A percentile compares a stretch with the other conserved stretches of the same genome.
Evolutionary conservation across 1,284 basidiomycete species (phyloP).

Genomic region (Apiotrichum domesticum): DNA sequence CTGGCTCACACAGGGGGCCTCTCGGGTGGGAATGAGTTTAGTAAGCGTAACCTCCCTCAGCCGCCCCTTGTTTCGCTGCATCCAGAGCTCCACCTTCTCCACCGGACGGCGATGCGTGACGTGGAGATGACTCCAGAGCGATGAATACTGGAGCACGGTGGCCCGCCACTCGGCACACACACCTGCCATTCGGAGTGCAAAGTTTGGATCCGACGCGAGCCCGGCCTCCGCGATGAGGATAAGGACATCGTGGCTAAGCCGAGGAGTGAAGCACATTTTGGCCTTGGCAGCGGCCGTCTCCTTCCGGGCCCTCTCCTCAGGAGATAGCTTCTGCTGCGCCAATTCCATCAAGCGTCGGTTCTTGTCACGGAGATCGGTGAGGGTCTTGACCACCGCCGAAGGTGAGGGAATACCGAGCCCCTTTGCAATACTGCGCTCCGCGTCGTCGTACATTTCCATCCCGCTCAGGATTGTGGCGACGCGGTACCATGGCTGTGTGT

Average conservation of each 20-base stretch:
- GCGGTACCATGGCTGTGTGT: slow-evolving; percentile 28
- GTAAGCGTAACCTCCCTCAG: slow-evolving; percentile 15
- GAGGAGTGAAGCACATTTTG: slow-evolving; percentile 24
- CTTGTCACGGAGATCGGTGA: slow-evolving; percentile 3
- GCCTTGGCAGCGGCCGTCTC: slow-evolving; percentile 5
- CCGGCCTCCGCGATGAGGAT: slow-evolving; percentile 26
- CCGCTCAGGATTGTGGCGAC: slow-evolving; percentile 20
- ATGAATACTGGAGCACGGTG: slow-evolving; percentile 11
- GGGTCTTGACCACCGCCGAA: background rate
- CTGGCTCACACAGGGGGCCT: background rate
- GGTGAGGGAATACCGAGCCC: slow-evolving; percentile 1
- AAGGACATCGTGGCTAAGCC: slow-evolving; percentile 29
- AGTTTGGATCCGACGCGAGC: slow-evolving; percentile 14
- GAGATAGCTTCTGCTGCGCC: background rate
- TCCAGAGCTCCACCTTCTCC: slow-evolving; percentile 16
- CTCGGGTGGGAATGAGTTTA: background rate
- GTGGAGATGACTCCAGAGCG: slow-evolving; percentile 25
- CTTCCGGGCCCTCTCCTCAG: slow-evolving; percentile 1
- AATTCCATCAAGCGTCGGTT: background rate
- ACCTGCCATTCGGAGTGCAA: slow-evolving; percentile 25
- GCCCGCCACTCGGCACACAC: slow-evolving; percentile 31
- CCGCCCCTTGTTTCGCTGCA: slow-evolving; percentile 18
- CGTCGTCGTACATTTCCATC: slow-evolving; percentile 10
- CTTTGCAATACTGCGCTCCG: slow-evolving; percentile 9
- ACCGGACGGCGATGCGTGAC: slow-evolving; percentile 20